Evolutionary conservation across 2,329 filamentous ascomycete species (phyloP).

Genomic region (Graphilbum ipis-grandicollis): DNA sequence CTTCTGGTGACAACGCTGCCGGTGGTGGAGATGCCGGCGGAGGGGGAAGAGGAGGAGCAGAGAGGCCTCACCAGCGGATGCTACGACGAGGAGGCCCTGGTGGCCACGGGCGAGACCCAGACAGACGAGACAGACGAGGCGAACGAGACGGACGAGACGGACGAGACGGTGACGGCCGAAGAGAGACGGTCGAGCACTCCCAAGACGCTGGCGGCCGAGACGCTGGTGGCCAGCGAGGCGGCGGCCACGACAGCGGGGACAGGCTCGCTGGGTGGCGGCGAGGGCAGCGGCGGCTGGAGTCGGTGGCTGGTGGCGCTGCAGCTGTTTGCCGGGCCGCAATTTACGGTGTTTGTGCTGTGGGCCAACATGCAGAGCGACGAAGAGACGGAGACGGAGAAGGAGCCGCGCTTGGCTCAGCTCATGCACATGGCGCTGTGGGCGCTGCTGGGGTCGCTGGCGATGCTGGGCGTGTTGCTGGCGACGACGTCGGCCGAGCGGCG

Average conservation of each 20-base stretch:
- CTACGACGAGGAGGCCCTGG: constrained; percentile 12
- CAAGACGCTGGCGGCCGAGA: no score
- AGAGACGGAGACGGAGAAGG: constrained; percentile 26
- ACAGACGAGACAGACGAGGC: not conserved
- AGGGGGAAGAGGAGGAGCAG: constrained; percentile 32
- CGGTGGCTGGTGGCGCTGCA: constrained; percentile 80
- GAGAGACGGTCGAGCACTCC: no score
- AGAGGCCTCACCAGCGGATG: constrained; percentile 9
- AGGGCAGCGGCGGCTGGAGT: constrained; percentile 52
- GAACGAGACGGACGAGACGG: no score
- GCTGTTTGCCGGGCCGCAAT: constrained; percentile 71
- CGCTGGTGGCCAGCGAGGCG: constrained; percentile 8
- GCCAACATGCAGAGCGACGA: constrained; percentile 31
- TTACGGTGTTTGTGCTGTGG: constrained; percentile 63
- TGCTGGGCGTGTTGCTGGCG: constrained; percentile 48
- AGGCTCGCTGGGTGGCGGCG: no score
- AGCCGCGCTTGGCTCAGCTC: constrained; percentile 32
- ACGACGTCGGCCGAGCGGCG: constrained; percentile 51
- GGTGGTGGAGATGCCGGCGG: constrained; percentile 59
- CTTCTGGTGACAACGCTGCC: constrained; percentile 79
- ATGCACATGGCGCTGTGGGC: constrained; percentile 42
- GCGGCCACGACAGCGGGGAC: constrained; percentile 8
- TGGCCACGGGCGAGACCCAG: no score
- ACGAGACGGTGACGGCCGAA: no score
- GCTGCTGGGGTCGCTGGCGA: constrained; percentile 48